Conservation (phyloP, 805 yeast genomes). For the Sugiyamaella valdiviana region DNA sequence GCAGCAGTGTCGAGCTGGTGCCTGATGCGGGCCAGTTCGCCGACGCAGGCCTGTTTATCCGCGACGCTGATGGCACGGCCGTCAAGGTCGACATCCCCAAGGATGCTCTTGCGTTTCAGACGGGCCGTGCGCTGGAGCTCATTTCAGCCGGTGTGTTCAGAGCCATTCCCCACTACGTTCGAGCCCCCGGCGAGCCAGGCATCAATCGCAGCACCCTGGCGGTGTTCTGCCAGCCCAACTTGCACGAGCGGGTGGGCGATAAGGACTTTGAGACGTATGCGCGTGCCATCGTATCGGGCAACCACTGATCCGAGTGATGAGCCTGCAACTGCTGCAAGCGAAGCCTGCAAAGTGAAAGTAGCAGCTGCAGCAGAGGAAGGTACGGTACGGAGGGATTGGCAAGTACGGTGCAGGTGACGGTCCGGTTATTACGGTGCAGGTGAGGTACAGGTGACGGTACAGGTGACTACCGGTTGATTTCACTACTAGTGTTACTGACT, state of each 20-base stretch:
- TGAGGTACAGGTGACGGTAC: too few species aligned
- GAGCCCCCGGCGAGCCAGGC: constrained; percentile 22
- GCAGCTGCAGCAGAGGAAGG: background rate
- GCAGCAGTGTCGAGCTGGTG: constrained; percentile 2
- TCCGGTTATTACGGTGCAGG: background rate
- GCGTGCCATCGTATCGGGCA: constrained; percentile 35
- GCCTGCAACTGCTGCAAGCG: too few species aligned
- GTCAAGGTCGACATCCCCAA: constrained; percentile 49
- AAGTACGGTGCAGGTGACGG: background rate
- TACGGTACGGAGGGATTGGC: background rate
- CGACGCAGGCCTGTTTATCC: constrained; percentile 46
- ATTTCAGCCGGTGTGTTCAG: constrained; percentile 44
- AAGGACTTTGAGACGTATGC: constrained; percentile 49
- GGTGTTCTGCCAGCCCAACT: constrained; percentile 55
- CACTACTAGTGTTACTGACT: too few species aligned
- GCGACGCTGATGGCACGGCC: constrained; percentile 38
- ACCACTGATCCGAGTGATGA: constrained; percentile 35
- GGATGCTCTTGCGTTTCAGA: constrained; percentile 55
- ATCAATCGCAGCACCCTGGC: constrained; percentile 52
- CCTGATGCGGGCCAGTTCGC: constrained; percentile 23
- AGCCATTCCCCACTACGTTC: constrained; percentile 55
- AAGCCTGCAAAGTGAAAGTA: too few species aligned
- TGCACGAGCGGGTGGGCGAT: constrained; percentile 40
- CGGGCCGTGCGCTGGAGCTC: constrained; percentile 51
- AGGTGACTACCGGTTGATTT: background rate